These are phyloP conservation scores for Vaccinium corymbosum DNA, from an alignment of 148 eudicot species.

Conservation along the genomic window DNA sequence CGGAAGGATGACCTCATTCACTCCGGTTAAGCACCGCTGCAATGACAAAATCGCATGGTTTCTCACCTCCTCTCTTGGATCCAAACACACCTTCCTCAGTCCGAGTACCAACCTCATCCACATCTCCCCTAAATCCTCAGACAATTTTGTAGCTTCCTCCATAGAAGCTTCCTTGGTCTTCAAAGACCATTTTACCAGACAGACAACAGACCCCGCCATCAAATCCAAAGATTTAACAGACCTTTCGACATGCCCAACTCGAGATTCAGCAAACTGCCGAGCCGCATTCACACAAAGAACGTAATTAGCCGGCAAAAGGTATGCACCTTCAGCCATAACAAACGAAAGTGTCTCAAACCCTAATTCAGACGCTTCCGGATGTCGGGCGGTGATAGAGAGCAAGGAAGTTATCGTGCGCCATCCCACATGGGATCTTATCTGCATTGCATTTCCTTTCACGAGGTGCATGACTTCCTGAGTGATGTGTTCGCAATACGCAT, in stretches of 20 bases:
- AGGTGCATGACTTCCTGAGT: slow-evolving; percentile 85
- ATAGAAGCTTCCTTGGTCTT: slow-evolving; percentile 47
- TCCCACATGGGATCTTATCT: slow-evolving; percentile 77
- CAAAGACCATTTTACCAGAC: slow-evolving; percentile 51
- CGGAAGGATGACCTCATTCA: slow-evolving; percentile 45
- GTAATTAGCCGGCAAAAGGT: slow-evolving; percentile 66
- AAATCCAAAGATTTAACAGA: slow-evolving; percentile 65
- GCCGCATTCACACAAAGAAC: slow-evolving; percentile 58
- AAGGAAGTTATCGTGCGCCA: slow-evolving; percentile 79
- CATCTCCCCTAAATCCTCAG: slow-evolving; percentile 77
- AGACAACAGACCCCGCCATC: slow-evolving; percentile 58
- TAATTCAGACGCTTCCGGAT: slow-evolving; percentile 77
- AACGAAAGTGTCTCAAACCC: slow-evolving; percentile 68
- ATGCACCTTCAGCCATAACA: slow-evolving; percentile 70
- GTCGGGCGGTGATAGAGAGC: slow-evolving; percentile 69
- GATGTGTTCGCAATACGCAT: slow-evolving; percentile 86
- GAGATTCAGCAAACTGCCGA: slow-evolving; percentile 75
- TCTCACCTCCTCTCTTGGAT: slow-evolving; percentile 77
- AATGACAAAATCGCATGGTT: slow-evolving; percentile 61
- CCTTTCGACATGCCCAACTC: slow-evolving; percentile 62
- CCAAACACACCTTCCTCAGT: slow-evolving; percentile 74
- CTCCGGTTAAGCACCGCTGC: slow-evolving; percentile 55
- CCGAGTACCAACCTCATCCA: slow-evolving; percentile 83
- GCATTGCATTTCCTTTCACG: slow-evolving; percentile 79
- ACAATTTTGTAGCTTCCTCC: slow-evolving; percentile 54